phyloP scores from a whole-genome alignment of 148 eudicot species.

The Chenopodium quinoa region DNA sequence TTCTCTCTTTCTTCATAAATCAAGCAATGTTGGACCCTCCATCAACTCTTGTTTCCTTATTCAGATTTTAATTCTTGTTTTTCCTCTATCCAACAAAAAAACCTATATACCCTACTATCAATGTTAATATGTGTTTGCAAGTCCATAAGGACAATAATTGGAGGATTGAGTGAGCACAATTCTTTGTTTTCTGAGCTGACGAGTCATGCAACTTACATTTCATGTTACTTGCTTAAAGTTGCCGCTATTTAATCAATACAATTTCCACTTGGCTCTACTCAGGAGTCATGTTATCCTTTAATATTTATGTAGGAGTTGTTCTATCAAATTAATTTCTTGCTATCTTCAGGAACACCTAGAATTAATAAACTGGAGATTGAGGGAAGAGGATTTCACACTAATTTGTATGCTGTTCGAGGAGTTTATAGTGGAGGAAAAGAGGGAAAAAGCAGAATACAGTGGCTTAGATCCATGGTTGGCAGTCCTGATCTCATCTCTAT shows the following conservation, averaged over 20 bases:
- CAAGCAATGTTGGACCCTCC: too few species aligned
- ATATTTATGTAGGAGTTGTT: neutral
- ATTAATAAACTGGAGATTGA: conserved; percentile 94
- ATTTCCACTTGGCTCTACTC: neutral
- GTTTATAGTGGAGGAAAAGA: conserved; percentile 88
- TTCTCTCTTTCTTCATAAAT: too few species aligned
- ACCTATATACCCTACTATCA: too few species aligned
- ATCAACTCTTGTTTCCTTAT: too few species aligned
- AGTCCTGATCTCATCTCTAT: conserved; percentile 97
- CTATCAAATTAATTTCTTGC: neutral
- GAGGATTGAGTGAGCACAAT: too few species aligned
- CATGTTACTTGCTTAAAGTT: neutral
- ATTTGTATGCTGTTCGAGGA: conserved; percentile 89
- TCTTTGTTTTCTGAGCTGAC: too few species aligned
- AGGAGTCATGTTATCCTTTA: neutral
- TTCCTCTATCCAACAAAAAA: too few species aligned
- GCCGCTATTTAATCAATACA: neutral
- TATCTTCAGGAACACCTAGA: conserved; percentile 67
- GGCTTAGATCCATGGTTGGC: conserved; percentile 99
- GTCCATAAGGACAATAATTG: too few species aligned
- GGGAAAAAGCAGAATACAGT: conserved; percentile 95
- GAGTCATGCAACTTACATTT: neutral
- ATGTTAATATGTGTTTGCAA: too few species aligned
- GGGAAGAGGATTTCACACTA: conserved; percentile 98
- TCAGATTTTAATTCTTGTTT: too few species aligned